A percentile compares a stretch with the other conserved stretches of the same genome.
phyloP scores from a whole-genome alignment of 2,329 filamentous ascomycete species.

The Aspergillus fructus region DNA sequence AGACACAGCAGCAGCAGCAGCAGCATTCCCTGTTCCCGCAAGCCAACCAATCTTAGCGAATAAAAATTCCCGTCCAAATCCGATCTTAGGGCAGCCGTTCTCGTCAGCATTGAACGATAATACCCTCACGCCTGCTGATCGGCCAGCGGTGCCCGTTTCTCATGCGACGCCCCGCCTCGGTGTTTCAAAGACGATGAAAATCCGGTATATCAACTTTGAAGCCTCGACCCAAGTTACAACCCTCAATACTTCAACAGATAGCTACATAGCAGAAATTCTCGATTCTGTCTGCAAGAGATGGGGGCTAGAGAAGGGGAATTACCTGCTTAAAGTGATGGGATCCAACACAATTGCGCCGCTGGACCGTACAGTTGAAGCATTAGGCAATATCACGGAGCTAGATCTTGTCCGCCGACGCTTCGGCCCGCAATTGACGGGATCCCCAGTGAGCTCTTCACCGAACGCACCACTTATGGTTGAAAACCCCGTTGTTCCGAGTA shows the following conservation, averaged over 20 bases:
- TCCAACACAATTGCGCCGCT: conserved; percentile 63
- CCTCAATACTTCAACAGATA: conserved; percentile 61
- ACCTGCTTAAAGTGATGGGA: conserved; percentile 62
- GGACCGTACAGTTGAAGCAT: conserved; percentile 64
- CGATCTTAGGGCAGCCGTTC: conserved; percentile 47
- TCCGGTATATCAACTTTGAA: conserved; percentile 62
- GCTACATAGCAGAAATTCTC: conserved; percentile 67
- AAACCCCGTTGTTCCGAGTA: conserved; percentile 31
- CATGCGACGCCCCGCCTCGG: conserved; percentile 57
- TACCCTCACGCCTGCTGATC: conserved; percentile 47
- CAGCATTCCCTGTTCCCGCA: conserved; percentile 23
- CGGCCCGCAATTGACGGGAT: conserved; percentile 57
- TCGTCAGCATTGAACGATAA: conserved; percentile 47
- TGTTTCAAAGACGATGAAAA: conserved; percentile 56
- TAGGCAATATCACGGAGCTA: conserved; percentile 60
- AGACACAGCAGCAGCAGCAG: conserved; percentile 23
- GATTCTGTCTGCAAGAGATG: conserved; percentile 63
- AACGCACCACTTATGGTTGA: conserved; percentile 63
- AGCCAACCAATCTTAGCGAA: conserved; percentile 22
- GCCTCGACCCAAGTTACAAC: conserved; percentile 54
- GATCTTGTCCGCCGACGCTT: conserved; percentile 64
- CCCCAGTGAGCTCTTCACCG: conserved; percentile 61
- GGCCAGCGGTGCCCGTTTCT: conserved; percentile 42
- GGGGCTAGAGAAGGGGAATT: conserved; percentile 63
- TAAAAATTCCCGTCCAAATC: conserved; percentile 36